These are phyloP conservation scores for Cladochytrium replicatum DNA, from an alignment of 192 early-diverging fungal genomes.

Conservation along the genomic window DNA sequence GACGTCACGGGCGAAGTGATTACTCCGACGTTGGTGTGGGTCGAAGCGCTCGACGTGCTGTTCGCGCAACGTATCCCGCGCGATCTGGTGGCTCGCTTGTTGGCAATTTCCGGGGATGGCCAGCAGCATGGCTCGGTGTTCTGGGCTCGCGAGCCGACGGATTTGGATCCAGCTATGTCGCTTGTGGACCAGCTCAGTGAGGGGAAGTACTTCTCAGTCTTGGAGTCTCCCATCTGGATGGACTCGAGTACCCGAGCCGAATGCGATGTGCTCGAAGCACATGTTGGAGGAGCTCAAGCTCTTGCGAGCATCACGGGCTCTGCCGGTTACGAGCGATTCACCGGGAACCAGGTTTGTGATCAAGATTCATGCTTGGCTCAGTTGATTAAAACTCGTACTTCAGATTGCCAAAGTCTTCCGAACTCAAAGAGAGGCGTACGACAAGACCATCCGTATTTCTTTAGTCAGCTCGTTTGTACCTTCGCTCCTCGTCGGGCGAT, in stretches of 20 bases:
- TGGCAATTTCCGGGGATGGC: slow-evolving; percentile 57
- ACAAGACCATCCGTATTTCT: slow-evolving; percentile 47
- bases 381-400: not conserved
- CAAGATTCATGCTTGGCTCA: slow-evolving; percentile 6
- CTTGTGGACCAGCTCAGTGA: slow-evolving; percentile 46
- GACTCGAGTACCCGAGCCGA: slow-evolving; percentile 61
- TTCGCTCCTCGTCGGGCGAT: slow-evolving; percentile 46
- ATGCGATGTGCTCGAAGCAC: slow-evolving; percentile 50
- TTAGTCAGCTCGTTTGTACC: slow-evolving; percentile 66
- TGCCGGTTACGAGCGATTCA: slow-evolving; percentile 68
- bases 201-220: slow-evolving; percentile 41
- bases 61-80: slow-evolving; percentile 35
- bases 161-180: slow-evolving; percentile 22
- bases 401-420: slow-evolving; percentile 35
- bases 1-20: slow-evolving; percentile 39
- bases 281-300: slow-evolving; percentile 47
- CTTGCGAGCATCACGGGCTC: slow-evolving; percentile 67
- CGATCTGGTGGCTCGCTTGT: slow-evolving; percentile 20
- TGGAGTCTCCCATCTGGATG: slow-evolving; percentile 71
- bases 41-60: slow-evolving; percentile 58
- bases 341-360: slow-evolving; percentile 47
- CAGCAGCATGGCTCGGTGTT: slow-evolving; percentile 86
- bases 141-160: slow-evolving; percentile 43
- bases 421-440: slow-evolving; percentile 21
- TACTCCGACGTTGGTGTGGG: slow-evolving; percentile 69